phyloP scores from a whole-genome alignment of 2,329 filamentous ascomycete species.

The Coniochaeta ligniaria region DNA sequence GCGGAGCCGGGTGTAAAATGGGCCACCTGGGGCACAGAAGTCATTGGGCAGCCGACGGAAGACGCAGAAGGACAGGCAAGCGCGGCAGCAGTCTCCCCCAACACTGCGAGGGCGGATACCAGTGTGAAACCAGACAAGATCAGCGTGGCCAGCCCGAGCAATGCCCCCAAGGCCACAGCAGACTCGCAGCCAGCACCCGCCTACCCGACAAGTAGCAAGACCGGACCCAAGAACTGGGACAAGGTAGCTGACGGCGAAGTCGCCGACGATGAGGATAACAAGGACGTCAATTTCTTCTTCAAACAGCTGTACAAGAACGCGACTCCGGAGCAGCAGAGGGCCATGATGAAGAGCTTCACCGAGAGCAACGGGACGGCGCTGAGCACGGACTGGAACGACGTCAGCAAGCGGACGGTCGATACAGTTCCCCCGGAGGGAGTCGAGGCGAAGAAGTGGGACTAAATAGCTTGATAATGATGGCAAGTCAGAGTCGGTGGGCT shows the following conservation, averaged over 20 bases:
- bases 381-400: conserved; percentile 87
- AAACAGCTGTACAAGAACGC: conserved; percentile 77
- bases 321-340: conserved; percentile 72
- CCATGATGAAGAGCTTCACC: conserved; percentile 96
- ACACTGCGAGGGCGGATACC: background rate
- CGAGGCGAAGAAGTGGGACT: conserved; percentile 63
- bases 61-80: background rate
- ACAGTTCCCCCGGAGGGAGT: conserved; percentile 70
- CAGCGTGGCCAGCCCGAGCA: background rate
- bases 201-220: conserved; percentile 83
- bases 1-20: conserved; percentile 19
- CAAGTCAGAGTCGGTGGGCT: background rate
- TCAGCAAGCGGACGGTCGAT: conserved; percentile 64
- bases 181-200: conserved; percentile 32
- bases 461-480: background rate
- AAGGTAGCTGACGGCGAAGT: conserved; percentile 52
- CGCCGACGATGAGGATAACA: conserved; percentile 45
- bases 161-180: conserved; percentile 1
- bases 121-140: background rate
- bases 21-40: conserved; percentile 21
- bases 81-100: background rate
- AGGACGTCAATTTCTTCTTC: conserved; percentile 75
- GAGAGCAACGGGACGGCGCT: conserved; percentile 92
- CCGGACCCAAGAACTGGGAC: conserved; percentile 89
- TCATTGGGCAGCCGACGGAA: conserved; percentile 5